Evolutionary conservation across 2,329 filamentous ascomycete genomes (phyloP), one percentile per base, ranked within the genome.

Genomic region (Metarhizium album): DNA sequence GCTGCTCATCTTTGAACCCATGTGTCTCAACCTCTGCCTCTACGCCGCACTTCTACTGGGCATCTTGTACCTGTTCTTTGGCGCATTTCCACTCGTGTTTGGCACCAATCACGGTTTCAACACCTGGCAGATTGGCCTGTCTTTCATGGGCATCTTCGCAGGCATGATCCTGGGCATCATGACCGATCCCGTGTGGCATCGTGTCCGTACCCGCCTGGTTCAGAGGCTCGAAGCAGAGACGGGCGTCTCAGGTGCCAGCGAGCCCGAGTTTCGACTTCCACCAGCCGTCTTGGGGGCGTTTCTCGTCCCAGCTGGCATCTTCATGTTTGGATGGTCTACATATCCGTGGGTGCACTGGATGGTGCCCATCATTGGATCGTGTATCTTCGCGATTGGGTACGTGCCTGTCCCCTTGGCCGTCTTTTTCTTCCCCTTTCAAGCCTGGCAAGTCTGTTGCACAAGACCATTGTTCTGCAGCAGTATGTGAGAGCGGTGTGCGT

Each of bases 61-160:
- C 4, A 85, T 95, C 43, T 70, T 95, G 2, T 95, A 95, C 63
- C 79, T 95, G 38, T 95, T 94, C 72, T 94, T 95, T 64, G 89
- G 89, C 20, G 89, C 90, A 0, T 95, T 95, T 60, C 79, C 85
- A 4, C 71, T 94, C 43, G 82, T 95, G 16, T 95, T 95, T 62
- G 65, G 74, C 24, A 78, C 75, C 43, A 82, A 86, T 45, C 85
- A 94, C 64, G 82, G 79, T 20, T 90, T 95, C 70, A 81, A 80
- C 49, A 71, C 89, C 11, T 93, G 85, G 74, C 86, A 95, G 67
- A 74, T 80, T 11, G 90, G 90, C n/a, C 70, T 93, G 51, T 77
- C 82, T 14, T 95, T 95, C 66, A 61, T 93, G 45, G 85, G 83
- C 14, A 75, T 87, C 51, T 73, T 86, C 46, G 70, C 82, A 2